Evolutionary conservation across 345 rosid species (phyloP).

Genomic region (Salix purpurea): DNA sequence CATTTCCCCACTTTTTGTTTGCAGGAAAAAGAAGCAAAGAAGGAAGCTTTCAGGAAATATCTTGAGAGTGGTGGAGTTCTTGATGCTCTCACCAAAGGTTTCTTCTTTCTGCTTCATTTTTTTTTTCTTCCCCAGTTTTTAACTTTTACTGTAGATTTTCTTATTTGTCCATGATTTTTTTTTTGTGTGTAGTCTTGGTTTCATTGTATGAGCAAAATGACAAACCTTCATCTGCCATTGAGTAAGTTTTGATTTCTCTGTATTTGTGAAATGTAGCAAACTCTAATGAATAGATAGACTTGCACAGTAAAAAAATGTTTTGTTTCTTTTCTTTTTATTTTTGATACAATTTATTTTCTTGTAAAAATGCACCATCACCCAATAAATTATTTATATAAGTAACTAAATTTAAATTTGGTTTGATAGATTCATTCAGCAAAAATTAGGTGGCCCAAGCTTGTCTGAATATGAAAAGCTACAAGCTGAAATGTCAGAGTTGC

Average conservation of each 20-base stretch:
- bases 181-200: constrained; percentile 69
- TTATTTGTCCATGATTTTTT: background rate
- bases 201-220: constrained; percentile 86
- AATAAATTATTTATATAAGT: background rate
- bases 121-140: background rate
- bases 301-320: background rate
- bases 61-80: constrained; percentile 78
- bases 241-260: constrained; percentile 46
- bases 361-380: background rate
- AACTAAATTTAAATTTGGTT: background rate
- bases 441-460: constrained; percentile 71
- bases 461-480: constrained; percentile 82
- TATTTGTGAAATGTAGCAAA: background rate
- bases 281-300: background rate
- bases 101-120: background rate
- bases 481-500: constrained; percentile 69
- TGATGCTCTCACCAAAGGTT: constrained; percentile 84
- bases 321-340: background rate
- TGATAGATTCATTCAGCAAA: constrained; percentile 74
- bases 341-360: background rate
- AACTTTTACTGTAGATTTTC: background rate
- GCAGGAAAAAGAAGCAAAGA: constrained; percentile 86
- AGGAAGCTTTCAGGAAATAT: constrained; percentile 85
- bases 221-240: constrained; percentile 84
- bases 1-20: background rate